Conservation (phyloP, 768 basidiomycete genomes). For the Psilocybe sp. region DNA sequence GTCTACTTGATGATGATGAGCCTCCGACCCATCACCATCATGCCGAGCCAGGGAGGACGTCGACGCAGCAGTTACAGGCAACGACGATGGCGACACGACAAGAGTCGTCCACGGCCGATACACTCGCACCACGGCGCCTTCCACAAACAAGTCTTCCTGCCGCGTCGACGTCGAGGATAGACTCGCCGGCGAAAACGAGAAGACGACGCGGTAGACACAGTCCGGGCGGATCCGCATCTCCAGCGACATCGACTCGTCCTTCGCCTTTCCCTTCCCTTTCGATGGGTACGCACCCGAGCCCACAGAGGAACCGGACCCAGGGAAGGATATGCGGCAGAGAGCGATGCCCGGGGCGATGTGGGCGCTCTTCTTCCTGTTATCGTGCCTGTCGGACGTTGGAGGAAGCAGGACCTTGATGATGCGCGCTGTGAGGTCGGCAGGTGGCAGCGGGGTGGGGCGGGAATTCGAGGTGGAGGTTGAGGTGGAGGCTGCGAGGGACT, state of each 20-base stretch:
- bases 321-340: constrained; percentile 34
- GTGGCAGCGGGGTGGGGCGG: constrained; percentile 25
- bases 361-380: no score
- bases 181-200: constrained; percentile 29
- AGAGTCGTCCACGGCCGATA: constrained; percentile 54
- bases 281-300: no score
- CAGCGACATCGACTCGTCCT: constrained; percentile 16
- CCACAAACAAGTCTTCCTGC: constrained; percentile 31
- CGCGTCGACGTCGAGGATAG: neutral
- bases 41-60: no score
- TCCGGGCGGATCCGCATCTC: neutral
- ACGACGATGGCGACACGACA: constrained; percentile 9
- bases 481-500: constrained; percentile 28
- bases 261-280: no score
- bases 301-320: neutral
- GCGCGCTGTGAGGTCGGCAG: constrained; percentile 42
- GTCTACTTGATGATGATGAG: no score
- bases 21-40: no score
- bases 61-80: no score
- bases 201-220: constrained; percentile 28
- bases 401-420: constrained; percentile 40
- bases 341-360: constrained; percentile 28
- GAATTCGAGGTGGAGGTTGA: no score
- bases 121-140: constrained; percentile 38
- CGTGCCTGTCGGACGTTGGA: constrained; percentile 27